Evolutionary conservation across 1,284 basidiomycete species (phyloP).

Genomic region (Dichomitus squalens): DNA sequence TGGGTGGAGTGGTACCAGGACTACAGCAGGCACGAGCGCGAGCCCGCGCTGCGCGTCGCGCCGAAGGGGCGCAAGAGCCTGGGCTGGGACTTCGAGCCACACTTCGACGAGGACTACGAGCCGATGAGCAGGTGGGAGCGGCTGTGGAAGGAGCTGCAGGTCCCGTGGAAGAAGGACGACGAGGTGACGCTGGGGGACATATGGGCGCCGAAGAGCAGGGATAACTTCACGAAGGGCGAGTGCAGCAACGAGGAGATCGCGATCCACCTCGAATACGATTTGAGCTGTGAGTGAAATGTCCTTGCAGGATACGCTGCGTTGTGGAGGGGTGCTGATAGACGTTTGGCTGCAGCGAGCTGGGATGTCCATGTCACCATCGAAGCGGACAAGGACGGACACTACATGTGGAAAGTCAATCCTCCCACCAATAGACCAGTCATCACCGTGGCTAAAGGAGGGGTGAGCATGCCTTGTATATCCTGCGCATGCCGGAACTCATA

Average conservation of each 20-base stretch:
- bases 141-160: background rate
- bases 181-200: slow-evolving; percentile 32
- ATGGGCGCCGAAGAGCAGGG: slow-evolving; percentile 28
- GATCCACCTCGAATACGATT: slow-evolving; percentile 37
- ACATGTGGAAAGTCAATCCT: slow-evolving; percentile 8
- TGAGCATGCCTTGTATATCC: slow-evolving; percentile 1
- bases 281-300: slow-evolving; percentile 19
- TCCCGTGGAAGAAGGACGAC: slow-evolving; percentile 28
- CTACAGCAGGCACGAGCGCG: background rate
- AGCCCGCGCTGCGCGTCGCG: slow-evolving; percentile 25
- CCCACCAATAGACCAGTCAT: slow-evolving; percentile 21
- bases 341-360: slow-evolving; percentile 21
- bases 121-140: slow-evolving; percentile 8
- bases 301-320: background rate
- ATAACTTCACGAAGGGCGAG: slow-evolving; percentile 32
- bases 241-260: slow-evolving; percentile 34
- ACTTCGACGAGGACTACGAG: background rate
- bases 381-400: slow-evolving; percentile 16
- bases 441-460: slow-evolving; percentile 25
- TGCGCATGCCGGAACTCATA: background rate
- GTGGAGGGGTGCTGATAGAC: background rate
- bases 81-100: background rate
- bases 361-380: slow-evolving; percentile 27
- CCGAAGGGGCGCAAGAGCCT: background rate
- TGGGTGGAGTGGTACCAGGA: slow-evolving; percentile 7